A percentile compares a stretch with the other conserved stretches of the same genome.
phyloP scores from a whole-genome alignment of 768 basidiomycete species.

The Podaxis sp. region DNA sequence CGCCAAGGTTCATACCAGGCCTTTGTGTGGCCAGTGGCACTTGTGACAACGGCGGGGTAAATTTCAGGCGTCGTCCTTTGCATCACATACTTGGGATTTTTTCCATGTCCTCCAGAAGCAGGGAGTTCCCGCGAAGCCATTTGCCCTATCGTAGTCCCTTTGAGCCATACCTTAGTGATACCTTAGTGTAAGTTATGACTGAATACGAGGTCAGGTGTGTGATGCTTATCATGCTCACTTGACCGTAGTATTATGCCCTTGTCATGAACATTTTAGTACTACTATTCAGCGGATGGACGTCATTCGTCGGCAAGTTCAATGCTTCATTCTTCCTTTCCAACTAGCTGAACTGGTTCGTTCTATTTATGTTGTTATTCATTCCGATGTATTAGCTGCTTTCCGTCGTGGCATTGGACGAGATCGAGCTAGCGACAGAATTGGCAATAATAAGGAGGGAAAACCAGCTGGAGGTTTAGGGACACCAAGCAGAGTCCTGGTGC shows the following conservation, averaged over 20 bases:
- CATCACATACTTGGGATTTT: slow-evolving; percentile 26
- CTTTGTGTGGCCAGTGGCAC: slow-evolving; percentile 24
- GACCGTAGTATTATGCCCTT: slow-evolving; percentile 22
- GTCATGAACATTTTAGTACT: slow-evolving; percentile 23
- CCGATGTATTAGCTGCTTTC: neutral
- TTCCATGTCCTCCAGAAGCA: slow-evolving; percentile 24
- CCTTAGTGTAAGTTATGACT: slow-evolving; percentile 26
- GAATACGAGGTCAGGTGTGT: neutral
- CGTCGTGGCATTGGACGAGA: slow-evolving; percentile 12
- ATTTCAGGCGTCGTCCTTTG: slow-evolving; percentile 27
- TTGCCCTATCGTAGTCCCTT: slow-evolving; percentile 38
- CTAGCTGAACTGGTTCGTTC: slow-evolving; percentile 26
- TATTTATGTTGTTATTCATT: neutral
- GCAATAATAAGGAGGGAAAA: slow-evolving; percentile 15
- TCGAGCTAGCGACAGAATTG: slow-evolving; percentile 22
- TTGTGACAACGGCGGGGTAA: slow-evolving; percentile 28
- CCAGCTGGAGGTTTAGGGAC: neutral
- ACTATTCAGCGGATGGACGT: slow-evolving; percentile 25
- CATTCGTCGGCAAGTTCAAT: slow-evolving; percentile 22
- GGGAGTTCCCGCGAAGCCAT: slow-evolving; percentile 23
- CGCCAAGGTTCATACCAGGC: slow-evolving; percentile 22
- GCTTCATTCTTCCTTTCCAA: slow-evolving; percentile 21
- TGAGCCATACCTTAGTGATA: slow-evolving; percentile 42
- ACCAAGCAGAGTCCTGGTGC: slow-evolving; percentile 7
- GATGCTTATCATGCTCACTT: neutral